Evolutionary conservation across 2,329 filamentous ascomycete species (phyloP), one percentile per base, ranked within the genome.

Genomic region (Colletotrichum destructivum): DNA sequence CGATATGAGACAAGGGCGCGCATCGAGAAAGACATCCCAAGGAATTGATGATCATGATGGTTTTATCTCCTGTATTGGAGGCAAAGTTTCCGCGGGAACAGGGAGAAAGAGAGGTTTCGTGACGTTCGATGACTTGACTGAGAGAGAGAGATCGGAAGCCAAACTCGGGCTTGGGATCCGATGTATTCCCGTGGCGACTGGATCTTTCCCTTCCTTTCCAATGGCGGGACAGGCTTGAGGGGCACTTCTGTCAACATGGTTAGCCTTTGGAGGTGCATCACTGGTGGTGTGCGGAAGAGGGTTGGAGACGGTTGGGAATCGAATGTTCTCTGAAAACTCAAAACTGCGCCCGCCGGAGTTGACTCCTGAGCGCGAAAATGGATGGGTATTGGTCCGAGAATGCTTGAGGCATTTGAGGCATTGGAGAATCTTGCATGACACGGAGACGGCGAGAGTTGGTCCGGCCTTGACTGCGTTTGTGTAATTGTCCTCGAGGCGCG

Each of bases 321-420:
- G 26, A 6, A 38, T 31, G 4, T 31, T 26, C 51, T 26, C 26
- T 18, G n/a, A 46, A 49, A 66, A 61, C 44, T 54, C 57, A 62
- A 62, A 35, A 26, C 9, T 26, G 26, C 21, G 38, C 42, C 18
- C 23, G 57, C 40, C 64, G 64, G 64, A 62, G 46, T 67, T 6
- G n/a, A 67, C 57, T 63, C 65, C 65, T 47, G 15, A 38, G 57
- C 62, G 62, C 35, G 5, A 35, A 11, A 5, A 31, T 13, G 47
- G 2, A n/a, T 18, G 8, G 23, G 9, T 16, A 8, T 46, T 67
- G 38, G 16, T 16, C 9, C 18, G 12, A 21, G 12, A 5, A 8
- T 16, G 8, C 11, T 5, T 18, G 31, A 31, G 18, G 9, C 6
- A n/a, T 38, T 7, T 21, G 31, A 31, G 31, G 18, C 6, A n/a